Evolutionary conservation across 2,329 filamentous ascomycete genomes (phyloP).

Genomic region (Sporothrix globosa): DNA sequence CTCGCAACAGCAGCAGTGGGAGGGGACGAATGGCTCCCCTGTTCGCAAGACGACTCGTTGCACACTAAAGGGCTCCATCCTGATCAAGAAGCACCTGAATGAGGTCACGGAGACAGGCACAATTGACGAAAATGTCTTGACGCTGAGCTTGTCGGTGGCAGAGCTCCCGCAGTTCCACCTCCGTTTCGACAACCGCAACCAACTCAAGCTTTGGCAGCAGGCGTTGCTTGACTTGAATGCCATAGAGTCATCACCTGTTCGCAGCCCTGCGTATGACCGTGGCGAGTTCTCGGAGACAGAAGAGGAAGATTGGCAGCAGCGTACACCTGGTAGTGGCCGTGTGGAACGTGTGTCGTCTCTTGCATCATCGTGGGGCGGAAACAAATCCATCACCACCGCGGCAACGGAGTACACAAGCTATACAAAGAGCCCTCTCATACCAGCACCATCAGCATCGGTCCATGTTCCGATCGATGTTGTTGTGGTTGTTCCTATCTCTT

Average conservation of each 20-base stretch:
- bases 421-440: slow-evolving; percentile 51
- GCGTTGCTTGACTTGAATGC: slow-evolving; percentile 82
- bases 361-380: slow-evolving; percentile 78
- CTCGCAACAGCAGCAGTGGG: slow-evolving; percentile 64
- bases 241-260: slow-evolving; percentile 64
- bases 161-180: slow-evolving; percentile 95
- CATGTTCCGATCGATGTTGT: slow-evolving; percentile 96
- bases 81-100: slow-evolving; percentile 97
- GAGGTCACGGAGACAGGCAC: slow-evolving; percentile 74
- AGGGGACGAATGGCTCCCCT: slow-evolving; percentile 52
- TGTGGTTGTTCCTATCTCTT: slow-evolving; percentile 94
- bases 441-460: slow-evolving; percentile 54
- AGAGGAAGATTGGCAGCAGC: slow-evolving; percentile 79
- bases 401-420: slow-evolving; percentile 89
- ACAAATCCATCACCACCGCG: slow-evolving; percentile 81
- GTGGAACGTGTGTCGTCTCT: slow-evolving; percentile 67
- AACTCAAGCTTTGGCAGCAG: slow-evolving; percentile 89
- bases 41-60: slow-evolving; percentile 72
- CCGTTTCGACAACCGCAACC: slow-evolving; percentile 78
- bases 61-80: slow-evolving; percentile 93
- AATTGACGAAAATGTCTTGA: slow-evolving; percentile 80
- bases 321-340: slow-evolving; percentile 44
- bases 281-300: slow-evolving; percentile 79
- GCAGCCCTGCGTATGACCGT: slow-evolving; percentile 77
- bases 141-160: slow-evolving; percentile 84